Conservation (phyloP, 192 early-diverging fungal genomes). For the Backusella macrospora region DNA sequence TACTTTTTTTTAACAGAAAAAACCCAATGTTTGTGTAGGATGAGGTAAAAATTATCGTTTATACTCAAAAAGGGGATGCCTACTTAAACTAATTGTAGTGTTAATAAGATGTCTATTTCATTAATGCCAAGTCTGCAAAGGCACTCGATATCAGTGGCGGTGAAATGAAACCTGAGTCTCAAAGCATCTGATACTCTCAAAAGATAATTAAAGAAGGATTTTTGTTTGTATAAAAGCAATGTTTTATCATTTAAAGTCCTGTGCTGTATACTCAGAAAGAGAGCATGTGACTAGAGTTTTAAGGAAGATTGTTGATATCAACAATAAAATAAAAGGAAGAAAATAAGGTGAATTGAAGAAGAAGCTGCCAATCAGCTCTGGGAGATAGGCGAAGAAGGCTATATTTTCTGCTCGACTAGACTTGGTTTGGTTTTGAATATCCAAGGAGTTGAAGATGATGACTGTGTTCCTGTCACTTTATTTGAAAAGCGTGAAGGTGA, state of each 20-base stretch:
- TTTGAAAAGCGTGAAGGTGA: constrained; percentile 26
- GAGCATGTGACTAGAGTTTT: too few species aligned
- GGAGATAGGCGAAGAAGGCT: constrained; percentile 26
- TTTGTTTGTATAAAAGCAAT: too few species aligned
- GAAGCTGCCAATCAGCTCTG: constrained; percentile 27
- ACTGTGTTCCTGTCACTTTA: constrained; percentile 24
- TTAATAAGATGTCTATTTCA: constrained; percentile 24
- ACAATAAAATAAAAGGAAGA: too few species aligned
- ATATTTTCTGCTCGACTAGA: constrained; percentile 18
- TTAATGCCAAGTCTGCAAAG: constrained; percentile 32
- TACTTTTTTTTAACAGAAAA: neutral
- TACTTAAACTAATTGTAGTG: constrained; percentile 24
- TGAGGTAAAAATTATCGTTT: constrained; percentile 28
- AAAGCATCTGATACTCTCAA: constrained; percentile 24
- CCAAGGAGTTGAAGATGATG: constrained; percentile 24
- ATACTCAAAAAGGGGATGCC: constrained; percentile 16
- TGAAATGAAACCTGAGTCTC: constrained; percentile 20
- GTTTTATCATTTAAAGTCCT: too few species aligned
- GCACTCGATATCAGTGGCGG: constrained; percentile 34
- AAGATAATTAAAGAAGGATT: constrained; percentile 11
- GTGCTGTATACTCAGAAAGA: too few species aligned
- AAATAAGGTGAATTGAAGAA: too few species aligned
- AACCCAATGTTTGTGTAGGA: neutral
- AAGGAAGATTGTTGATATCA: too few species aligned
- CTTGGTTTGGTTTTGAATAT: constrained; percentile 30